Evolutionary conservation across 768 basidiomycete genomes (phyloP).

Genomic region (Naematelia encephala): DNA sequence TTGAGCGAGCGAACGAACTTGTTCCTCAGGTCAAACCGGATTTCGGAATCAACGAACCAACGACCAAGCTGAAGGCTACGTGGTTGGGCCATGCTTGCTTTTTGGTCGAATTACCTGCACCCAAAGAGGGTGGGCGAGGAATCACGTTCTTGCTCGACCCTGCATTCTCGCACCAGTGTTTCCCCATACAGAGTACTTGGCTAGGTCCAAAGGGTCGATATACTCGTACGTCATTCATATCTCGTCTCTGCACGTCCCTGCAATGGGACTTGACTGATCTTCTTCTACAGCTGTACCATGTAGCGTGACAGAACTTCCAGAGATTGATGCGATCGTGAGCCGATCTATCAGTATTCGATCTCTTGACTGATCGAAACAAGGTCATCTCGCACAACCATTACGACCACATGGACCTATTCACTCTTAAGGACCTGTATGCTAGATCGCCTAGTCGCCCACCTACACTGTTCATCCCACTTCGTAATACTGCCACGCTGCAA

Average conservation of each 20-base stretch:
- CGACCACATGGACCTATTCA: slow-evolving; percentile 41
- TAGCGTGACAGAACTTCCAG: slow-evolving; percentile 59
- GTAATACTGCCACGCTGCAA: slow-evolving; percentile 56
- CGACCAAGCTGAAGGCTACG: slow-evolving; percentile 28
- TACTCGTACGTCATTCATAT: too few relatives aligned
- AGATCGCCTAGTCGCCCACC: slow-evolving; percentile 57
- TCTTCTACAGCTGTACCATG: slow-evolving; percentile 53
- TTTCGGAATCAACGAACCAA: slow-evolving; percentile 14
- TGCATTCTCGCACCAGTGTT: slow-evolving; percentile 48
- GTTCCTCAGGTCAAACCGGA: slow-evolving; percentile 29
- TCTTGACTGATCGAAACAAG: slow-evolving; percentile 5
- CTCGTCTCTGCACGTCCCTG: not conserved
- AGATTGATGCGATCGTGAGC: slow-evolving; percentile 59
- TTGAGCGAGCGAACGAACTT: slow-evolving; percentile 15
- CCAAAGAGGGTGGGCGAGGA: slow-evolving; percentile 29
- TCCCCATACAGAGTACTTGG: slow-evolving; percentile 34
- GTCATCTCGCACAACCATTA: slow-evolving; percentile 59
- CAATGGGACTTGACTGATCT: not conserved
- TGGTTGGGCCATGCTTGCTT: slow-evolving; percentile 51
- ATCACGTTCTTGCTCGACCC: slow-evolving; percentile 50
- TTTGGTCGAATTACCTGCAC: slow-evolving; percentile 49
- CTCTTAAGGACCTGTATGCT: slow-evolving; percentile 24
- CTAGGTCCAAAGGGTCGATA: slow-evolving; percentile 2
- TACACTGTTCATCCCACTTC: slow-evolving; percentile 62
- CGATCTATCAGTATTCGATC: not conserved